Conservation (phyloP, 257 asterid genomes). For the Plectranthus barbatus region DNA sequence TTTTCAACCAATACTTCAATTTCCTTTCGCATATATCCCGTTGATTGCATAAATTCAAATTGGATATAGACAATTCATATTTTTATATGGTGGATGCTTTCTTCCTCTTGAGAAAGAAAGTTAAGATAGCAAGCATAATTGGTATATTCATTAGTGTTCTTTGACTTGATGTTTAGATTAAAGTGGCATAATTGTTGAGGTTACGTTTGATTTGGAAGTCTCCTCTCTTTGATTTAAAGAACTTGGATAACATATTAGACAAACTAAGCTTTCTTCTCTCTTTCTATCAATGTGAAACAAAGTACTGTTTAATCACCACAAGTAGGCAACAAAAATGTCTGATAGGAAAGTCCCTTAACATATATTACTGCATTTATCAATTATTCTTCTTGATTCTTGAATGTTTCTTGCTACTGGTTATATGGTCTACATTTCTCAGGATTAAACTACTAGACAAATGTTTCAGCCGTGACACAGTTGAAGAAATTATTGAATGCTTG, state of each 20-base stretch:
- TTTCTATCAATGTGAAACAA: background rate
- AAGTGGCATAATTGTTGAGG: background rate
- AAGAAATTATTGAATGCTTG: slow-evolving; percentile 81
- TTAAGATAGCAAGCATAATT: too few species aligned
- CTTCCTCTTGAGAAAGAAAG: too few species aligned
- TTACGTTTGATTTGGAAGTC: background rate
- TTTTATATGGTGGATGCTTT: too few species aligned
- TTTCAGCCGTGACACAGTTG: slow-evolving; percentile 83
- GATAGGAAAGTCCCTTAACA: background rate
- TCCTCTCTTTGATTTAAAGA: background rate
- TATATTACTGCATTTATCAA: background rate
- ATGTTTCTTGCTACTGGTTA: slow-evolving; percentile 18
- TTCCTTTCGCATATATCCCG: background rate
- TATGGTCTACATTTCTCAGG: slow-evolving; percentile 33
- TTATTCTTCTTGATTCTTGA: background rate
- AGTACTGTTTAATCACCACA: background rate
- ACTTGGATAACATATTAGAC: background rate
- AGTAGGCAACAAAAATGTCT: slow-evolving; percentile 4
- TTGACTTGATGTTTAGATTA: background rate
- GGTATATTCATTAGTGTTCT: too few species aligned
- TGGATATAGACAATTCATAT: background rate
- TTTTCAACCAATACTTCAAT: background rate
- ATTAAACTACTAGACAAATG: slow-evolving; percentile 64
- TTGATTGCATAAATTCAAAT: background rate
- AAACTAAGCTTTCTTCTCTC: background rate